A percentile compares a stretch with the other conserved stretches of the same genome.
These are phyloP conservation scores for Thalassiosira mediterranea DNA, from an alignment of 352 stramenopile genomes.

Conservation along the genomic window DNA sequence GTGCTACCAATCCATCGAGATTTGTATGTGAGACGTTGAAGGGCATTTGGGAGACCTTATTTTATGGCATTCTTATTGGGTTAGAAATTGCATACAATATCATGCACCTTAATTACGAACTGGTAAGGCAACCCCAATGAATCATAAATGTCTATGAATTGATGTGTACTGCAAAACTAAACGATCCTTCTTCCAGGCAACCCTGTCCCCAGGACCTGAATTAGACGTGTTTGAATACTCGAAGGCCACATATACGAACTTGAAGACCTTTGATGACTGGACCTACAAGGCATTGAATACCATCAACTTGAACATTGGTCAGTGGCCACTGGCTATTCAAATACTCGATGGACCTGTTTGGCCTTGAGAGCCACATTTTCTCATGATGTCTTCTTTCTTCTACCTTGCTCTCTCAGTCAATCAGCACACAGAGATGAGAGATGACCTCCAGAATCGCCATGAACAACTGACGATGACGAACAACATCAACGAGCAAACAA, in stretches of 20 bases:
- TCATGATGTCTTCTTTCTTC: too few species aligned
- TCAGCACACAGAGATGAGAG: background rate
- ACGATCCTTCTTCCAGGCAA: background rate
- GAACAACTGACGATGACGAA: background rate
- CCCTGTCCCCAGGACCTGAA: background rate
- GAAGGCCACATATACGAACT: constrained; percentile 1
- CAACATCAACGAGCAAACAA: background rate
- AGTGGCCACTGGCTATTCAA: too few species aligned
- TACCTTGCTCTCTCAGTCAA: too few species aligned
- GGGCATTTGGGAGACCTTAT: too few species aligned
- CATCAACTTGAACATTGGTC: constrained; percentile 11
- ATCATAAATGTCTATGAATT: background rate
- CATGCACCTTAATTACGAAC: background rate
- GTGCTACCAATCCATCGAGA: too few species aligned
- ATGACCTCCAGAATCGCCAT: background rate
- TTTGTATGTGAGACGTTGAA: too few species aligned
- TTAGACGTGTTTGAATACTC: background rate
- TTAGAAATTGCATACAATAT: too few species aligned
- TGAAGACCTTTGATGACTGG: background rate
- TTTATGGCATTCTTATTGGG: too few species aligned
- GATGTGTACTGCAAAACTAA: background rate
- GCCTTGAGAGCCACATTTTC: too few species aligned
- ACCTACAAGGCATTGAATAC: background rate
- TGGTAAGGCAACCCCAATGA: background rate
- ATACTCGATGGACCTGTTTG: too few species aligned